Percentiles rank a stretch among this genome's conserved stretches.
Conservation (phyloP, 495 filamentous ascomycete genomes). For the Beverwykella pulmonaria region DNA sequence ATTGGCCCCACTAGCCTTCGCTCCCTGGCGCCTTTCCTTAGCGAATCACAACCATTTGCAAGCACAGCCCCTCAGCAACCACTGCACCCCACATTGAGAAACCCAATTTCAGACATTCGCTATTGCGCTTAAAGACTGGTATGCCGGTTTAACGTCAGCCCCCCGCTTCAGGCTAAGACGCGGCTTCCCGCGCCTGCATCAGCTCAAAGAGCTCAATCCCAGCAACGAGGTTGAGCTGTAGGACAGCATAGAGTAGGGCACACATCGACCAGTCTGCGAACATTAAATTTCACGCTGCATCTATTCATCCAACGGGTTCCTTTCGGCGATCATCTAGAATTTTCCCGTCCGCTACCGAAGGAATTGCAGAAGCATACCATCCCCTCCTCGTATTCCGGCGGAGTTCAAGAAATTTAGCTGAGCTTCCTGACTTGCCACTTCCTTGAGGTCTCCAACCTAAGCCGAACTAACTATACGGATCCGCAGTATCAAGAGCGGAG, state of each 20-base stretch:
- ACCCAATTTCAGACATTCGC: neutral
- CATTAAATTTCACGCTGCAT: neutral
- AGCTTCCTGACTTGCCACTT: neutral
- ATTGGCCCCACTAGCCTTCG: conserved; percentile 3
- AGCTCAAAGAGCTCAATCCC: conserved; percentile 19
- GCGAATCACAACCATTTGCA: neutral
- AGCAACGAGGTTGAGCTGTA: conserved; percentile 12
- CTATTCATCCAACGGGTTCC: neutral
- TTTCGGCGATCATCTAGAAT: neutral
- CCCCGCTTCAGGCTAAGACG: conserved; percentile 28
- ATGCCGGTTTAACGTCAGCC: neutral
- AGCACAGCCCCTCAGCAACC: neutral
- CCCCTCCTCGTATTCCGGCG: neutral
- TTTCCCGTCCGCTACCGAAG: neutral
- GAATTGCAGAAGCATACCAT: too few relatives aligned
- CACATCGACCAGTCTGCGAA: neutral
- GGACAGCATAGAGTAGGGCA: conserved; percentile 15
- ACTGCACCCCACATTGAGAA: conserved; percentile 28
- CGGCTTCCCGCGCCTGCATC: conserved; percentile 7
- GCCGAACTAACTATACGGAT: conserved; percentile 23
- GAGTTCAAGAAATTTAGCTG: conserved; percentile 8
- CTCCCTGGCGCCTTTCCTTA: neutral
- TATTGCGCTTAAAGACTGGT: neutral
- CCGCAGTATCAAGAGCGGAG: conserved; percentile 14
- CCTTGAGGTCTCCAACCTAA: conserved; percentile 4